phyloP scores from a whole-genome alignment of 2,329 filamentous ascomycete genomes.

The Aschersonia sp. region DNA sequence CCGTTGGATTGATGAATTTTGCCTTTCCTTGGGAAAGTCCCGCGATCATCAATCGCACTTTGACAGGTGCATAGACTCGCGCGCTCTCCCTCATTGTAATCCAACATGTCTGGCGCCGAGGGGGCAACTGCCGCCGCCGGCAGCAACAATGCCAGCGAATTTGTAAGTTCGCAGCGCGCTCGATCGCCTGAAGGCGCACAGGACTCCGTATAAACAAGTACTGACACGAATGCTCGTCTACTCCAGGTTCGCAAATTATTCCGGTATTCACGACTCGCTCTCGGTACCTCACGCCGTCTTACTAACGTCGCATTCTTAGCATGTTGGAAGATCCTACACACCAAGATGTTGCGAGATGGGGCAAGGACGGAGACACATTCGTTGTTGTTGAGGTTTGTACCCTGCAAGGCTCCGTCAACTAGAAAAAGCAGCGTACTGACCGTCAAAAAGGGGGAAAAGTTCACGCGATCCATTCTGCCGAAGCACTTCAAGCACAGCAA shows the following conservation, averaged over 20 bases:
- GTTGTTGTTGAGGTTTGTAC: slow-evolving; percentile 75
- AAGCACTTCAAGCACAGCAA: slow-evolving; percentile 99
- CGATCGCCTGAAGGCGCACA: background rate
- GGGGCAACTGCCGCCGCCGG: slow-evolving; percentile 20
- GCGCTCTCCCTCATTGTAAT: background rate
- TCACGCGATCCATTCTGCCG: slow-evolving; percentile 90
- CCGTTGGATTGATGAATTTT: background rate
- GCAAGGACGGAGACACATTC: slow-evolving; percentile 86
- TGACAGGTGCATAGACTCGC: background rate
- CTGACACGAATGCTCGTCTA: background rate
- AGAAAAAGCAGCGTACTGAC: too few relatives aligned
- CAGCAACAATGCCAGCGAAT: slow-evolving; percentile 82
- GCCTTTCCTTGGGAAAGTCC: background rate
- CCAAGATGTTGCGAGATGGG: slow-evolving; percentile 87
- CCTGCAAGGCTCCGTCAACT: too few relatives aligned
- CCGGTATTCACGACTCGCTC: slow-evolving; percentile 47
- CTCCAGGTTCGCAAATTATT: slow-evolving; percentile 88
- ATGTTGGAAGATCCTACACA: slow-evolving; percentile 96
- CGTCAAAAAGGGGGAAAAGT: slow-evolving; percentile 70
- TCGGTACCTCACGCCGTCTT: background rate
- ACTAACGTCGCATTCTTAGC: slow-evolving; percentile 8
- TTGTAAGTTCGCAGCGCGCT: slow-evolving; percentile 46
- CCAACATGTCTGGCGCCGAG: slow-evolving; percentile 19
- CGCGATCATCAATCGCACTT: too few relatives aligned
- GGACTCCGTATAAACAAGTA: background rate